Base-by-base conservation (phyloP, 2,329 filamentous ascomycete species). In the Cucurbitaria berberidis region DNA sequence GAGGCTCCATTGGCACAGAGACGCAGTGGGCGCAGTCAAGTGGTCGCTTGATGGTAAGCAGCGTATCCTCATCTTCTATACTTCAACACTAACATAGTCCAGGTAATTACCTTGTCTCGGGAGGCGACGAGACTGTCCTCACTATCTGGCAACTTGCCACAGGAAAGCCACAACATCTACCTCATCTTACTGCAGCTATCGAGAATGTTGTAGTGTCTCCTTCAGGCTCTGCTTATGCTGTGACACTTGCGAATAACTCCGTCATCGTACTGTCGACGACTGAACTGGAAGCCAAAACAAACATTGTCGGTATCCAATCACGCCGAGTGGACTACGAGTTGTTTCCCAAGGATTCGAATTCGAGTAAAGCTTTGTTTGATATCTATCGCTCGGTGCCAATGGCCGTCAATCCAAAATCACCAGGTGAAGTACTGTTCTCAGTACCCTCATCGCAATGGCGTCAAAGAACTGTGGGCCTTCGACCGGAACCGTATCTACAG, bases 91-190 rank as follows among this genome's bases (percentile, higher is more conserved):
- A 15, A 61, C 30, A 36, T 4, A 18, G 5, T 11, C 21, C 36
- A 95, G 90, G 91, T 45, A 92, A 96, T 70, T 99, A 99, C 74
- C 78, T 99, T 53, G 88, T 99, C 46, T 98, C 95, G 51, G 95
- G 95, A 69, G 95, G 95, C 27, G 86, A 87, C 19, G 95, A 99
- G 76, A 93, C 91, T 7, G 89, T 91, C 18, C 81, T 99, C 36
- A 90, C 96, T 8, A 80, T 97, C 27, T 98, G 93, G 93, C 95
- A 99, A 76, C 81, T 97, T 51, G 90, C 96, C 62, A 97, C 93
- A 0, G 87, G 87, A 58, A 88, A 88, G 70, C 86, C 86, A 67
- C 89, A 95, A 69, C 91, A 88, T 68, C 79, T 99, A 24, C 95
- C 95, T n/a, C 92, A 98, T 82, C 82, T 99, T 51, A 89, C 90